Evolutionary conservation across 306 rosid genomes (phyloP).

Genomic region (Abrus pulchellus): DNA sequence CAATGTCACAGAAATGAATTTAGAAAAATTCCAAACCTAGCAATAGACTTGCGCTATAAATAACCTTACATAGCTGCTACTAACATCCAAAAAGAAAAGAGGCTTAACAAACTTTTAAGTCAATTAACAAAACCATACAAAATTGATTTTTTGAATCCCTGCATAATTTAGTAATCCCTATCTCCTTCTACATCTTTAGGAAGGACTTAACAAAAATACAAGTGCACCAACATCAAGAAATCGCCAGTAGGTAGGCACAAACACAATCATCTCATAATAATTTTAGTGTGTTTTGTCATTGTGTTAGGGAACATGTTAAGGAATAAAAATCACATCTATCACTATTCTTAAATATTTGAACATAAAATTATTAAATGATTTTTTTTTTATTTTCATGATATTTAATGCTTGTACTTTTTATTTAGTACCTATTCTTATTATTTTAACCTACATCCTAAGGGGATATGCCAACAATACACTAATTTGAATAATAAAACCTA

Average conservation of each 20-base stretch:
- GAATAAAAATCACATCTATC: not conserved
- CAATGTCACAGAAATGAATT: constrained; percentile 22
- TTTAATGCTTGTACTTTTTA: not conserved
- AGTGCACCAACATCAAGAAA: constrained; percentile 17
- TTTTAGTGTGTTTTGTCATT: constrained; percentile 2
- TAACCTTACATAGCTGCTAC: constrained; percentile 6
- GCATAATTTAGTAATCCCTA: constrained; percentile 11
- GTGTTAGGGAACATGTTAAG: not conserved
- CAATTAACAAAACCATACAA: constrained; percentile 13
- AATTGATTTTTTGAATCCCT: constrained; percentile 7
- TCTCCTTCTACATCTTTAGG: constrained; percentile 32
- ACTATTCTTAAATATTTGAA: not conserved
- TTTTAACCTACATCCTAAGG: constrained; percentile 2
- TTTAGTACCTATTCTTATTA: not conserved
- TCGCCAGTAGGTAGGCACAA: not conserved
- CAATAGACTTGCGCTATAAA: not conserved
- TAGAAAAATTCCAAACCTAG: not conserved
- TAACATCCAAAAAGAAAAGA: constrained; percentile 38
- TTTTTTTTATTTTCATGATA: constrained; percentile 18
- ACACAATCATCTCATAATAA: constrained; percentile 1
- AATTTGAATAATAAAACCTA: not conserved
- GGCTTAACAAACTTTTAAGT: not conserved
- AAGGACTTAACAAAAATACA: constrained; percentile 19
- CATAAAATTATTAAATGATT: not conserved
- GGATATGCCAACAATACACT: not conserved